phyloP scores from a whole-genome alignment of 495 filamentous ascomycete species.

The Hyaloscypha finlandica region DNA sequence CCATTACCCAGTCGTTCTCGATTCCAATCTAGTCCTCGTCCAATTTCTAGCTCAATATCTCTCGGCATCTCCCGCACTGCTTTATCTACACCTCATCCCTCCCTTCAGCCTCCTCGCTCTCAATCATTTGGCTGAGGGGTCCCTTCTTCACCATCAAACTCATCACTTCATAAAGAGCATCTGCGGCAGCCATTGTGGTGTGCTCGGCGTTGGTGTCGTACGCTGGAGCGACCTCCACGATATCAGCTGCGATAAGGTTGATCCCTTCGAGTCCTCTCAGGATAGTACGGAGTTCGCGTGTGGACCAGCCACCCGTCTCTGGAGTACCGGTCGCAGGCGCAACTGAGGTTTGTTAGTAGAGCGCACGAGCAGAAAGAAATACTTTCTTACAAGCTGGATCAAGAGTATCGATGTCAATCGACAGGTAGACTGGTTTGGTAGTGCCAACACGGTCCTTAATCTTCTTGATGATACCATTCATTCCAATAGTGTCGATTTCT shows the following conservation, averaged over 20 bases:
- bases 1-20: not conserved
- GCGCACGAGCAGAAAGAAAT: not conserved
- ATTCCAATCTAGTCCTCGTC: not conserved
- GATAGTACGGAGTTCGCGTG: slow-evolving; percentile 70
- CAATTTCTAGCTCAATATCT: not conserved
- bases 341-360: slow-evolving; percentile 41
- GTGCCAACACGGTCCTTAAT: slow-evolving; percentile 67
- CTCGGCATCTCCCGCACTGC: not conserved
- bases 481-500: slow-evolving; percentile 76
- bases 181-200: slow-evolving; percentile 69
- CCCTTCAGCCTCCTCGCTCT: slow-evolving; percentile 14
- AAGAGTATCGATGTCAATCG: slow-evolving; percentile 77
- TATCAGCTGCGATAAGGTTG: slow-evolving; percentile 72
- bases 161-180: slow-evolving; percentile 66
- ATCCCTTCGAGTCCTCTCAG: slow-evolving; percentile 71
- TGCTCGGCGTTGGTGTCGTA: slow-evolving; percentile 70
- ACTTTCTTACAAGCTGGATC: slow-evolving; percentile 67
- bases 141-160: slow-evolving; percentile 68
- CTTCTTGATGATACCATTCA: slow-evolving; percentile 69
- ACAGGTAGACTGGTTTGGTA: slow-evolving; percentile 70
- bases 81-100: slow-evolving; percentile 24
- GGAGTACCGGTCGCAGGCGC: slow-evolving; percentile 78
- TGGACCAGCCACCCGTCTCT: slow-evolving; percentile 78
- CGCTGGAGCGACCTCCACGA: slow-evolving; percentile 67
- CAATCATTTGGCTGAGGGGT: slow-evolving; percentile 40